phyloP scores from a whole-genome alignment of 202 grass and related monocot species.

The Hordeum pubiflorum region DNA sequence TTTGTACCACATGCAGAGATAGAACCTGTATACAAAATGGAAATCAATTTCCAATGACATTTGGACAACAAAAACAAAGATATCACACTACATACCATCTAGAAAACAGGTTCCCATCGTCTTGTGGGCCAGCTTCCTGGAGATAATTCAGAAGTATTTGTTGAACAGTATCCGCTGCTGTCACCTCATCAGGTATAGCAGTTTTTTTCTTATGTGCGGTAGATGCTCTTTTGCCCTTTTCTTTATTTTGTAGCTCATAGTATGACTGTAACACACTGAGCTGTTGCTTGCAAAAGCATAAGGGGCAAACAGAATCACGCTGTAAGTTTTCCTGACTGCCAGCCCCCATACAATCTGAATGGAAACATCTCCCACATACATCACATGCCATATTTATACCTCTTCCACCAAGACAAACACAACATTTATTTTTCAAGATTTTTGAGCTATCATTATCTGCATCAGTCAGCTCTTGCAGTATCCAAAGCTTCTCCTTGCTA shows the following conservation, averaged over 20 bases:
- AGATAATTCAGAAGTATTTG: constrained; percentile 90
- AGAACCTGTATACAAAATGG: constrained; percentile 60
- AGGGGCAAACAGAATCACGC: constrained; percentile 57
- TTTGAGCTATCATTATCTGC: constrained; percentile 24
- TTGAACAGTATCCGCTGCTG: constrained; percentile 58
- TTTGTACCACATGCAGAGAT: constrained; percentile 96
- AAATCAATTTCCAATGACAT: constrained; percentile 20
- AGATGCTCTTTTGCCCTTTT: constrained; percentile 48
- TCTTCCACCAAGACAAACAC: constrained; percentile 69
- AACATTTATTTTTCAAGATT: constrained; percentile 63
- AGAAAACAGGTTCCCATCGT: constrained; percentile 82
- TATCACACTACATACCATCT: constrained; percentile 59
- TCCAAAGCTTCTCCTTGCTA: constrained; percentile 74
- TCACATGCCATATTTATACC: constrained; percentile 68
- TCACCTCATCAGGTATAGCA: constrained; percentile 31
- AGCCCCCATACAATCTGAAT: constrained; percentile 84
- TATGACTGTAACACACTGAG: constrained; percentile 68
- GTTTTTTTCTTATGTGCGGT: constrained; percentile 41
- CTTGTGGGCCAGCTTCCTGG: constrained; percentile 69
- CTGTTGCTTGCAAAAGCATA: constrained; percentile 85
- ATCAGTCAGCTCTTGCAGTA: constrained; percentile 72
- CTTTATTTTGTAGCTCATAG: constrained; percentile 62
- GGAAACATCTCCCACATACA: constrained; percentile 78
- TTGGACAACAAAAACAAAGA: constrained; percentile 26
- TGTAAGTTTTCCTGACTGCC: constrained; percentile 58